phyloP scores from a whole-genome alignment of 2,329 filamentous ascomycete species.

The Talaromyces marneffei region DNA sequence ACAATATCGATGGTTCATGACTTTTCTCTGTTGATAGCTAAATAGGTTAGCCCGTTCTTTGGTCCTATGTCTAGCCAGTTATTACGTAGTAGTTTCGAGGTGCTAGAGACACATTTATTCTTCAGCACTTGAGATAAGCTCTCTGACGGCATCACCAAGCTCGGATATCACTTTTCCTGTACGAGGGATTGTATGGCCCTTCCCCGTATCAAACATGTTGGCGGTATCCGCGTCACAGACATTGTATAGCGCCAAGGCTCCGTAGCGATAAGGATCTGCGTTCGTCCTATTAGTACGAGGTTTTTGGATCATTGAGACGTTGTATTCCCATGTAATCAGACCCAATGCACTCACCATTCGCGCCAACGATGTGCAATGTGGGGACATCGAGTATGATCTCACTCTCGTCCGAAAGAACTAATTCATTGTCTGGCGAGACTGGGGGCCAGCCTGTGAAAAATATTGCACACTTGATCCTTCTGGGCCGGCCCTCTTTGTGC shows the following conservation, averaged over 20 bases:
- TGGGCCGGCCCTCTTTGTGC: conserved; percentile 30
- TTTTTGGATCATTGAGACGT: too few relatives aligned
- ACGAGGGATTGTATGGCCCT: conserved; percentile 58
- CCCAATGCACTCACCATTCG: conserved; percentile 14
- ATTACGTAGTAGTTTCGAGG: too few relatives aligned
- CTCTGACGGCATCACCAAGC: conserved; percentile 7
- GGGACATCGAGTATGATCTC: conserved; percentile 40
- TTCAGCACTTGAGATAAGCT: conserved; percentile 9
- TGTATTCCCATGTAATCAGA: too few relatives aligned
- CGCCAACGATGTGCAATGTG: conserved; percentile 37
- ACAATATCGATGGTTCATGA: background rate
- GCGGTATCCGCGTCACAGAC: conserved; percentile 56
- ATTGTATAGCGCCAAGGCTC: conserved; percentile 57
- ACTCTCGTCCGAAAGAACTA: conserved; percentile 37
- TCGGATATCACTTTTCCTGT: conserved; percentile 8
- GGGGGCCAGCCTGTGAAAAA: conserved; percentile 48
- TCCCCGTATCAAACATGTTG: conserved; percentile 59
- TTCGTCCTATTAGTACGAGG: background rate
- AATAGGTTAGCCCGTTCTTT: background rate
- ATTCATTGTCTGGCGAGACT: conserved; percentile 26
- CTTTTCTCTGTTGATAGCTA: too few relatives aligned
- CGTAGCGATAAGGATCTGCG: conserved; percentile 56
- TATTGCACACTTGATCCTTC: conserved; percentile 42
- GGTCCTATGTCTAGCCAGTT: too few relatives aligned
- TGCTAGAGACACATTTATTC: background rate